Evolutionary conservation across 2,329 filamentous ascomycete genomes (phyloP).

Genomic region (Pleoardoris graminearum): DNA sequence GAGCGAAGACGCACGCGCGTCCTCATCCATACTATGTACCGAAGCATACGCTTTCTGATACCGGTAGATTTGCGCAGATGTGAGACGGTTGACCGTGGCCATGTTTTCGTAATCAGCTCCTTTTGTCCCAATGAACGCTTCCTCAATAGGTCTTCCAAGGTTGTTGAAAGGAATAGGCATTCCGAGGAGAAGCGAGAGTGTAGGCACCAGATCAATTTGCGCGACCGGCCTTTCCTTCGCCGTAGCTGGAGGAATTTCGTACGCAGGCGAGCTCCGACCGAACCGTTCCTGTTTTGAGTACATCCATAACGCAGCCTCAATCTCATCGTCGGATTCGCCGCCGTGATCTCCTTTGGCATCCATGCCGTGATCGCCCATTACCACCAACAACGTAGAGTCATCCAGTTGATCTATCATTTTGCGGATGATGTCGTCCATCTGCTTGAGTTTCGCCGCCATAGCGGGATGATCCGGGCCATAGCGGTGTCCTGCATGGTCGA

Average conservation of each 20-base stretch:
- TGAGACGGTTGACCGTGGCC: conserved; percentile 73
- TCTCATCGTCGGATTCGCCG: conserved; percentile 95
- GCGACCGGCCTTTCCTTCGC: conserved; percentile 75
- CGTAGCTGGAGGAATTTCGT: conserved; percentile 62
- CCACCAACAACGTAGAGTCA: conserved; percentile 82
- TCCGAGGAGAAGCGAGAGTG: conserved; percentile 82
- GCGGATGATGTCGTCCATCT: conserved; percentile 84
- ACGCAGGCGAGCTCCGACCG: conserved; percentile 70
- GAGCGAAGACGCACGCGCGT: conserved; percentile 58
- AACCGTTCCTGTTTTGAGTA: conserved; percentile 89
- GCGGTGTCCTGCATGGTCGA: conserved; percentile 94
- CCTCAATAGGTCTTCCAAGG: conserved; percentile 87
- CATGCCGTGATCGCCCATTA: conserved; percentile 99
- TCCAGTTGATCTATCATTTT: conserved; percentile 73
- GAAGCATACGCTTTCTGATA: conserved; percentile 84
- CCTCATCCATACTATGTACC: conserved; percentile 69
- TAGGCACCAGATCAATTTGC: conserved; percentile 96
- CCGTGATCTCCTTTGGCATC: conserved; percentile 96
- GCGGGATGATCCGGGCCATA: conserved; percentile 92
- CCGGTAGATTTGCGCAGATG: conserved; percentile 82
- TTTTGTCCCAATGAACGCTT: conserved; percentile 77
- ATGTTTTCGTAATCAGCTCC: conserved; percentile 77
- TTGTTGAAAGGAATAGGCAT: conserved; percentile 97
- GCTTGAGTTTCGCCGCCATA: conserved; percentile 85
- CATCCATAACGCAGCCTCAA: conserved; percentile 97